These are phyloP conservation scores for Arabidopsis suecica DNA, from an alignment of 345 rosid species.

Conservation along the genomic window DNA sequence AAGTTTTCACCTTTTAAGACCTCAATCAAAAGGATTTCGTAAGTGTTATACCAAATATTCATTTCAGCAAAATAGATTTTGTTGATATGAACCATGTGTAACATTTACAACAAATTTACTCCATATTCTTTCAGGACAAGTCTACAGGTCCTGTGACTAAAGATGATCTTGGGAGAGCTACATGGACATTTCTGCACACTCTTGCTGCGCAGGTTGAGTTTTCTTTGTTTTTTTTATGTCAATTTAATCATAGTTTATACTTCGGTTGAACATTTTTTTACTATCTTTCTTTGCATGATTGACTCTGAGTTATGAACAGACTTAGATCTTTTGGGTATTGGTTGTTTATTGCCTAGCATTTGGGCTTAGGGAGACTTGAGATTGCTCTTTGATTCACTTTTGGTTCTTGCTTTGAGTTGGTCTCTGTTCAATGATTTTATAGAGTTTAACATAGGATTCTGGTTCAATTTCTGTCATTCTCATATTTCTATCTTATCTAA, in stretches of 20 bases:
- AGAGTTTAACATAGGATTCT: not conserved
- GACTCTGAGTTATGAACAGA: not conserved
- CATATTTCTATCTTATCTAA: not conserved
- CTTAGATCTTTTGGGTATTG: not conserved
- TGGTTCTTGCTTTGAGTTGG: not conserved
- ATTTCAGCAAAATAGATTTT: not conserved
- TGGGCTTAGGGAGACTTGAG: not conserved
- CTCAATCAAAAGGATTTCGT: not conserved
- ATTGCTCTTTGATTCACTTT: slow-evolving; percentile 1
- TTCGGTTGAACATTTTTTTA: no score
- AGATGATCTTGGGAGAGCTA: slow-evolving; percentile 92
- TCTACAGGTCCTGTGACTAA: slow-evolving; percentile 78
- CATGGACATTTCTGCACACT: slow-evolving; percentile 97
- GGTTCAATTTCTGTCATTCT: not conserved
- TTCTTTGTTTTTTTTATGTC: no score
- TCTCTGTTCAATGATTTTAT: slow-evolving; percentile 13
- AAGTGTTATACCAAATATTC: not conserved
- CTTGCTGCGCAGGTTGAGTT: slow-evolving; percentile 99
- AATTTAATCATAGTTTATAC: no score
- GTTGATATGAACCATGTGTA: slow-evolving; percentile 14
- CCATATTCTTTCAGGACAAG: slow-evolving; percentile 49
- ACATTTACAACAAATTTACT: not conserved
- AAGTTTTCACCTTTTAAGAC: not conserved
- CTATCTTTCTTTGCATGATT: no score
- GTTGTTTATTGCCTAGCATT: slow-evolving; percentile 1